Evolutionary conservation across 495 filamentous ascomycete genomes (phyloP).

Genomic region (Stereocaulon alpinum): DNA sequence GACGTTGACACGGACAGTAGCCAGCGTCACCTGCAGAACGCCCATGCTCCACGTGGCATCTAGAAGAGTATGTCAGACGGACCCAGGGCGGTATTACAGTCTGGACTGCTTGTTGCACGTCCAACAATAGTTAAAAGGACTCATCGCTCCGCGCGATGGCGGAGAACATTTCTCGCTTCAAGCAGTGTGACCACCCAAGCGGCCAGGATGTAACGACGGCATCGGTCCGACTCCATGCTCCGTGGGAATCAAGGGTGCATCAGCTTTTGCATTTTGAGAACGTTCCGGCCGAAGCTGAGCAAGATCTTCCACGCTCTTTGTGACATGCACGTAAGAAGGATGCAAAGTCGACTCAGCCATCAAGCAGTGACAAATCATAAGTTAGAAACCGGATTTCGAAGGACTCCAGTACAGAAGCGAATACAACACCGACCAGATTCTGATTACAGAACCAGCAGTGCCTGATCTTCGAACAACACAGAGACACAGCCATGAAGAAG

Average conservation of each 20-base stretch:
- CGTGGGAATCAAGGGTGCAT: background rate
- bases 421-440: background rate
- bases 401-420: background rate
- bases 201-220: background rate
- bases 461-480: no score
- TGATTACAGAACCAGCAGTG: background rate
- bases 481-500: slow-evolving; percentile 3
- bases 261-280: background rate
- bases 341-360: background rate
- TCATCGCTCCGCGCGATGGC: background rate
- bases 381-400: background rate
- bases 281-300: background rate
- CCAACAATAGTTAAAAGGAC: background rate
- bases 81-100: no score
- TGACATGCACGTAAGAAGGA: background rate
- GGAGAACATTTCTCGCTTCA: background rate
- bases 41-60: background rate
- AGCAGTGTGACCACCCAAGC: background rate
- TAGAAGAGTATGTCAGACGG: background rate
- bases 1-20: background rate
- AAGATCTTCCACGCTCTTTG: background rate
- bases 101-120: background rate
- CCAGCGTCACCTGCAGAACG: background rate
- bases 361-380: background rate
- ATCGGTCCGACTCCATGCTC: background rate